Evolutionary conservation across 306 rosid species (phyloP), one percentile per base, ranked within the genome.

Genomic region (Malus asiatica): DNA sequence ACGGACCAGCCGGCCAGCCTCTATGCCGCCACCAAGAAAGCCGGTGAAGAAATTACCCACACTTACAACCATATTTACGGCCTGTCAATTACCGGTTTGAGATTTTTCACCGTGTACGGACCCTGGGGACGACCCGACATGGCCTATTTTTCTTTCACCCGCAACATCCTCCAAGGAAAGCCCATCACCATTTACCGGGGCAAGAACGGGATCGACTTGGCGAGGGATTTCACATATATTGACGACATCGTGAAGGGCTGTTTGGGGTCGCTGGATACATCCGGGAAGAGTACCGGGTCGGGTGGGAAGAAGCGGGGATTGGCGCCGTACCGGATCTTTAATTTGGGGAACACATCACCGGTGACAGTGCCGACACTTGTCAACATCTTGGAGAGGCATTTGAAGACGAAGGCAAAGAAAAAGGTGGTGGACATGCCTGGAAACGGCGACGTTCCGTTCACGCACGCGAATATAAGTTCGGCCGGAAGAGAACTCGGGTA

Each of bases 51-150:
- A 77, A 92, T 92, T 55, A 92, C 96, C 2, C 97, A 92, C 83
- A 85, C 93, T 0, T 92, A 92, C 22, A 92, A 92, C 71, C 93
- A 92, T 68, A 92, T 91, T 14, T 91, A 93, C 76, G 98, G 97
- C 2, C 32, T 93, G 3, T 93, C 98, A 20, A 76, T 93, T 1
- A 93, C 98, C 11, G 97, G 97, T 7, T 80, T 93, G 58, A 67
- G 98, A 25, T 93, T 93, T 64, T 93, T 93, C 76, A 93, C 98
- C 0, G 98, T 93, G 1, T 93, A 93, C 53, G 97, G 98, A 6
- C 97, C 98, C 0, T 93, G 97, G 97, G 98, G 98, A 0, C 57
- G 98, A 80, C 98, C 97, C 42, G 98, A 93, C 71, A 93, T 91
- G 98, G 98, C 98, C 2, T 91, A 91, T 27, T 93, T 93, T 76